These are phyloP conservation scores for Thalia dealbata DNA, from an alignment of 176 grass and related monocot species.

Conservation along the genomic window DNA sequence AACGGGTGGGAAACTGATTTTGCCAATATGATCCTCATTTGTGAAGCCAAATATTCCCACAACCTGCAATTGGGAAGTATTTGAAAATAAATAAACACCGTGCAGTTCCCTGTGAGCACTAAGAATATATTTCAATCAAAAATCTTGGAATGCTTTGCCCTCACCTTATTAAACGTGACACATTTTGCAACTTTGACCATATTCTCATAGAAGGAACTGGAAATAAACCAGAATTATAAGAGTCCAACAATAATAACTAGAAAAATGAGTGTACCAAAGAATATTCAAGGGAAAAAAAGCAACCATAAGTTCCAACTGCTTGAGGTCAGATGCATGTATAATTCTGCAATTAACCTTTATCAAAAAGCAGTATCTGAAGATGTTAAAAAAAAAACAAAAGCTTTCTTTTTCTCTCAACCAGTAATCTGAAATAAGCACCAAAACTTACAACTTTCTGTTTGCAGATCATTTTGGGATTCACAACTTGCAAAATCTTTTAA, in stretches of 20 bases:
- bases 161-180: conserved; percentile 88
- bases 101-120: neutral
- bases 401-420: too few relatives aligned
- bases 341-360: too few relatives aligned
- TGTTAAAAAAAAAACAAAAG: too few relatives aligned
- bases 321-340: too few relatives aligned
- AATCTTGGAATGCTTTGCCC: neutral
- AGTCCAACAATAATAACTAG: neutral
- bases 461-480: too few relatives aligned
- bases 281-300: too few relatives aligned
- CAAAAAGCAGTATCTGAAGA: too few relatives aligned
- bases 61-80: conserved; percentile 26
- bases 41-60: conserved; percentile 90
- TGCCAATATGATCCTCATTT: conserved; percentile 87
- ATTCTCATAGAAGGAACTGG: conserved; percentile 80
- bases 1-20: conserved; percentile 79
- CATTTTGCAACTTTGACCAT: conserved; percentile 80
- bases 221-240: conserved; percentile 18
- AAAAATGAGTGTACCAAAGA: neutral
- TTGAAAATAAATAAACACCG: neutral
- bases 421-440: too few relatives aligned
- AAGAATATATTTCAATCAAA: neutral
- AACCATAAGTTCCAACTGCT: too few relatives aligned
- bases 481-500: too few relatives aligned
- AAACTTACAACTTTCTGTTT: too few relatives aligned